Conservation (phyloP, 305 asterid genomes). For the Rubia occidens region DNA sequence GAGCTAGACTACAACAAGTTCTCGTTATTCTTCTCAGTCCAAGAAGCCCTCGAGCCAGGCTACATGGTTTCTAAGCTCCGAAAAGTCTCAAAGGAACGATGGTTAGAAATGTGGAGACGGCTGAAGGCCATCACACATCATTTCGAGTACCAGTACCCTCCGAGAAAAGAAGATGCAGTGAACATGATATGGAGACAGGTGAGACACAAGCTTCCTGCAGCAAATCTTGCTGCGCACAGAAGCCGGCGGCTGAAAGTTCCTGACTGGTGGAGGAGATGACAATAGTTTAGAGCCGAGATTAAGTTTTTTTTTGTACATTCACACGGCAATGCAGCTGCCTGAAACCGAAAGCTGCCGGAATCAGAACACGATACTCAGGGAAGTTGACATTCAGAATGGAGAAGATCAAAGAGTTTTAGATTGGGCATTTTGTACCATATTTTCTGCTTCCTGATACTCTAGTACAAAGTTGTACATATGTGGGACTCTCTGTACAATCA, state of each 20-base stretch:
- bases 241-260: constrained; percentile 69
- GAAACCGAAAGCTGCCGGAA: neutral
- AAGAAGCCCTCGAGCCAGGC: constrained; percentile 49
- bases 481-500: too few relatives aligned
- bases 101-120: constrained; percentile 70
- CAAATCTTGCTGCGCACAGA: constrained; percentile 59
- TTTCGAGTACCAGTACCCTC: constrained; percentile 79
- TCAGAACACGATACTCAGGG: too few relatives aligned
- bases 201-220: constrained; percentile 50
- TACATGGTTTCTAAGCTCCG: constrained; percentile 53
- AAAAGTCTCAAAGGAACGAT: constrained; percentile 40
- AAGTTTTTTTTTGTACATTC: constrained; percentile 16
- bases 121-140: constrained; percentile 58
- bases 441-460: neutral
- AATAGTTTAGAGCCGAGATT: constrained; percentile 16
- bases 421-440: neutral
- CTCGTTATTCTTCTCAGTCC: constrained; percentile 62
- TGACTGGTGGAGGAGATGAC: constrained; percentile 66
- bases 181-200: constrained; percentile 92
- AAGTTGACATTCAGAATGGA: neutral
- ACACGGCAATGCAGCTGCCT: neutral
- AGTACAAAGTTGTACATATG: neutral
- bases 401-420: neutral
- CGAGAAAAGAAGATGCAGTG: constrained; percentile 66
- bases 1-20: constrained; percentile 74